Percentiles rank a stretch among this genome's conserved stretches.
phyloP scores from a whole-genome alignment of 257 asterid genomes.

The Knoxia roxburghii region DNA sequence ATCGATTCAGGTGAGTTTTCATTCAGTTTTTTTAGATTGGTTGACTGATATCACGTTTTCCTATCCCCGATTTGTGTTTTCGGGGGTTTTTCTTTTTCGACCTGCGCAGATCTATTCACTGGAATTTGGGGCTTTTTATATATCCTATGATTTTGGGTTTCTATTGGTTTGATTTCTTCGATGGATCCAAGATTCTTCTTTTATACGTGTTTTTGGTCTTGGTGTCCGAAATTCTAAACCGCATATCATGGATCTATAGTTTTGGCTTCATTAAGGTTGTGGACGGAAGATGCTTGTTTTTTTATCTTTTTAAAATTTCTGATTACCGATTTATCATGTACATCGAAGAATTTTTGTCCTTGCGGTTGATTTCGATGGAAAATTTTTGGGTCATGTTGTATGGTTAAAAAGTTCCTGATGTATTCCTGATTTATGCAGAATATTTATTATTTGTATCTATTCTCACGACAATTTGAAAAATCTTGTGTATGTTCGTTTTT shows the following conservation, averaged over 20 bases:
- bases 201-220: not conserved
- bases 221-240: not conserved
- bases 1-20: slow-evolving; percentile 9
- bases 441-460: not conserved
- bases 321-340: not conserved
- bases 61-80: not conserved
- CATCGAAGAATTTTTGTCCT: not conserved
- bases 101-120: not conserved
- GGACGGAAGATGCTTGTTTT: not conserved
- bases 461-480: not conserved
- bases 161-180: not conserved
- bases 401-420: not conserved
- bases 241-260: not conserved
- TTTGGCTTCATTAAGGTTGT: not conserved
- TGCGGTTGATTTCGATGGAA: not conserved
- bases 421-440: not conserved
- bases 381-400: not conserved
- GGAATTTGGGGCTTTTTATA: not conserved
- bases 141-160: not conserved
- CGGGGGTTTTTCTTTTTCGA: not conserved
- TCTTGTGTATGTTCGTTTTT: too few species aligned
- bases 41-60: slow-evolving; percentile 17
- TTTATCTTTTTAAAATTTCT: not conserved
- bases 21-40: slow-evolving; percentile 5
- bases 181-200: not conserved